Percentiles rank a stretch among this genome's conserved stretches.
Conservation (phyloP, 257 asterid species). For the Henckelia pumila region DNA sequence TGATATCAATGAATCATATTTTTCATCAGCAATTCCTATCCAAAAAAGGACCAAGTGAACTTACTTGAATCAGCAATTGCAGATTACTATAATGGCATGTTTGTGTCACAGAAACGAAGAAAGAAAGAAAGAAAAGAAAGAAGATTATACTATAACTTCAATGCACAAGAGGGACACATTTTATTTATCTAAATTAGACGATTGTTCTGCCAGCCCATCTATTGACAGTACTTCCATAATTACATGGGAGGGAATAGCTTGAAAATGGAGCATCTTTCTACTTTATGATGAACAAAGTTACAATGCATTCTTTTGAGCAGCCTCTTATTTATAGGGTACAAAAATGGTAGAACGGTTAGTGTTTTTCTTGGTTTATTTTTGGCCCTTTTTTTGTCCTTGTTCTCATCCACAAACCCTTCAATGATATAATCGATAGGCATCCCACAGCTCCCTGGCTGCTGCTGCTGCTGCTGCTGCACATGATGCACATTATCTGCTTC, state of each 20-base stretch:
- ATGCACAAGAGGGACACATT: not conserved
- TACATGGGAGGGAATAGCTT: not conserved
- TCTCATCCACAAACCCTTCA: slow-evolving; percentile 49
- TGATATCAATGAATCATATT: not conserved
- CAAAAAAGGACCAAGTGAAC: not conserved
- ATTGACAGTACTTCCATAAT: not conserved
- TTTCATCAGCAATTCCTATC: not conserved
- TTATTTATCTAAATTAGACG: not conserved
- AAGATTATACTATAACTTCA: too few relatives aligned
- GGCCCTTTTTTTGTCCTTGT: slow-evolving; percentile 29
- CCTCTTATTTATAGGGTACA: slow-evolving; percentile 47
- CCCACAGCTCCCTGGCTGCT: slow-evolving; percentile 32
- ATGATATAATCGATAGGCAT: slow-evolving; percentile 48
- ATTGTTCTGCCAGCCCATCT: not conserved
- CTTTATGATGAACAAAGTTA: not conserved
- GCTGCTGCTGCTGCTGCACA: slow-evolving; percentile 32
- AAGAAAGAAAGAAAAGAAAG: not conserved
- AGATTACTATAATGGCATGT: not conserved
- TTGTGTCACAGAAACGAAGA: not conserved
- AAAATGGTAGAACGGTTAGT: slow-evolving; percentile 33
- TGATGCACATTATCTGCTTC: slow-evolving; percentile 27
- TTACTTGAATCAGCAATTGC: not conserved
- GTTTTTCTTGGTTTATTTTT: slow-evolving; percentile 33
- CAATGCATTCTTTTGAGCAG: slow-evolving; percentile 35
- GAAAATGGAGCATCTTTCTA: slow-evolving; percentile 12